phyloP scores from a whole-genome alignment of 2,329 filamentous ascomycete species.

The Xylaria sp. region DNA sequence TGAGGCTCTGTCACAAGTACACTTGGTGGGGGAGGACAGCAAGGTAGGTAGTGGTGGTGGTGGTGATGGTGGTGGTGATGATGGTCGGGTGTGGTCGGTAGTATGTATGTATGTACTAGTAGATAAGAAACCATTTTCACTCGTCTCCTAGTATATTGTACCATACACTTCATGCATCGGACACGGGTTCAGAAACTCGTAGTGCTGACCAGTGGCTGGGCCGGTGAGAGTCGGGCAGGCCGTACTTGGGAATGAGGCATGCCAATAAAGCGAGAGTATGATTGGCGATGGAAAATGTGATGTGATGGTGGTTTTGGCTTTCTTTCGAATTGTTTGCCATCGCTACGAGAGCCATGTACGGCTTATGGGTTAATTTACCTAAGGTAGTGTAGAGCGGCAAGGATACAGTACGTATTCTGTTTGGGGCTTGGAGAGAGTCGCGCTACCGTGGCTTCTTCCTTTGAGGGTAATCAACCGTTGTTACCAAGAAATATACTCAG shows the following conservation, averaged over 20 bases:
- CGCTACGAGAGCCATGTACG: neutral
- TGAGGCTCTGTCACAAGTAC: slow-evolving; percentile 47
- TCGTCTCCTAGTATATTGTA: neutral
- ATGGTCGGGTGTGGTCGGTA: neutral
- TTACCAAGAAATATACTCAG: no score
- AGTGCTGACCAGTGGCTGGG: slow-evolving; percentile 22
- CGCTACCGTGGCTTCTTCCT: neutral
- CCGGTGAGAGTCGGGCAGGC: slow-evolving; percentile 7
- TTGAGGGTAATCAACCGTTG: neutral
- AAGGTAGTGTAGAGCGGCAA: neutral
- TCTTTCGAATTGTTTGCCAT: neutral
- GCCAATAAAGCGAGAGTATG: slow-evolving; percentile 7
- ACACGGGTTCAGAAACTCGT: neutral
- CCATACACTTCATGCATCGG: neutral
- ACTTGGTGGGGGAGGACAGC: neutral
- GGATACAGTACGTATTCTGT: neutral
- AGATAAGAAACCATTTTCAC: neutral
- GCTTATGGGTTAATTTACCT: neutral
- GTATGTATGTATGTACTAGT: neutral
- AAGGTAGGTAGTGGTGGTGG: neutral
- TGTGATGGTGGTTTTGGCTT: neutral
- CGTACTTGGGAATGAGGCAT: slow-evolving; percentile 9
- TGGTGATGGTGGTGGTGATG: neutral
- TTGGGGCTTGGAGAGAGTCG: neutral
- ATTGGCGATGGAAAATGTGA: slow-evolving; percentile 14